phyloP scores from a whole-genome alignment of 805 yeast species.

The Wickerhamomyces alni region DNA sequence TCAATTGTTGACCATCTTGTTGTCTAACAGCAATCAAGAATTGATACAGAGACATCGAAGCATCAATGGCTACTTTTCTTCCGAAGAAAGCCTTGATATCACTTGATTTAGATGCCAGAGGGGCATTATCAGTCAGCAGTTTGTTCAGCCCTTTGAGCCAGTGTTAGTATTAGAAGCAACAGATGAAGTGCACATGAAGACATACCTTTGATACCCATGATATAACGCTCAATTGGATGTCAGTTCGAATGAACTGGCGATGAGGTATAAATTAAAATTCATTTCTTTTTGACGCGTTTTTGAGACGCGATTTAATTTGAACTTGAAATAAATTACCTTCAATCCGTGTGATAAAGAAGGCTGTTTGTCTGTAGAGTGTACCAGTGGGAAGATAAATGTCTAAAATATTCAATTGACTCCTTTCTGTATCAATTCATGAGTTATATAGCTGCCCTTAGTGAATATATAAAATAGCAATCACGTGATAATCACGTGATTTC shows the following conservation, averaged over 20 bases:
- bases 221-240: background rate
- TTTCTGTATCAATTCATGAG: too few relatives aligned
- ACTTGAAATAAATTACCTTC: too few relatives aligned
- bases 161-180: background rate
- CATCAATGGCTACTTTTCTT: conserved; percentile 92
- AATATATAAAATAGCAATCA: too few relatives aligned
- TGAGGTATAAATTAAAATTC: background rate
- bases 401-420: too few relatives aligned
- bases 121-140: conserved; percentile 85
- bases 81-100: conserved; percentile 88
- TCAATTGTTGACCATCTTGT: conserved; percentile 90
- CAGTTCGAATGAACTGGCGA: background rate
- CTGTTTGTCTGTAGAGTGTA: too few relatives aligned
- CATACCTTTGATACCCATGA: conserved; percentile 49
- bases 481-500: too few relatives aligned
- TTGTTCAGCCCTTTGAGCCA: conserved; percentile 64
- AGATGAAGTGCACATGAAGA: background rate
- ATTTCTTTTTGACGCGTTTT: background rate
- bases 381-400: too few relatives aligned
- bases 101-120: conserved; percentile 65
- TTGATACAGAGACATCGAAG: conserved; percentile 95
- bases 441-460: too few relatives aligned
- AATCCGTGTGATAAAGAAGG: too few relatives aligned
- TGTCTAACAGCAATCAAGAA: conserved; percentile 95
- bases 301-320: background rate